Percentiles rank a stretch among this genome's conserved stretches.
These are phyloP conservation scores for Plasmodium cynomolgi DNA, from an alignment of 169 alveolate genomes.

Conservation along the genomic window DNA sequence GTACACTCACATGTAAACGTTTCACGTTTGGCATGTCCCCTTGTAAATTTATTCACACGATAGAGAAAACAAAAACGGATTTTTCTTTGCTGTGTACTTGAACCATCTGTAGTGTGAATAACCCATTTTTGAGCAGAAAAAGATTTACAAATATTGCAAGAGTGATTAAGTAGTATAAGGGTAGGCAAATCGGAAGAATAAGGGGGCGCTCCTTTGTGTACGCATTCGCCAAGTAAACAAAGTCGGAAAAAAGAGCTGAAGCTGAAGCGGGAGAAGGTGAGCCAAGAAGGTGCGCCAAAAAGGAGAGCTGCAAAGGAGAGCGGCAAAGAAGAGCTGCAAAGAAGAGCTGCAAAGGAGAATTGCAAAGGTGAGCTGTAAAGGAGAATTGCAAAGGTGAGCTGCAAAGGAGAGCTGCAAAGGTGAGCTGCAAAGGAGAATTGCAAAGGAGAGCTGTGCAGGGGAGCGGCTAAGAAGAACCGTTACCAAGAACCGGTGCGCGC, in stretches of 20 bases:
- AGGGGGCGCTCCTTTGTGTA: not conserved
- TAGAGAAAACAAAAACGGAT: not conserved
- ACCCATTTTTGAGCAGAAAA: not conserved
- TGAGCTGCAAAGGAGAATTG: too few relatives aligned
- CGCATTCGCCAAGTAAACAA: not conserved
- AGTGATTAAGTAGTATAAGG: constrained; percentile 1
- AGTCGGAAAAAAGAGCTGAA: not conserved
- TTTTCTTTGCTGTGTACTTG: not conserved
- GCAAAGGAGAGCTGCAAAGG: too few relatives aligned
- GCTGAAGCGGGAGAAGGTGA: not conserved
- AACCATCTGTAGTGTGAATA: not conserved
- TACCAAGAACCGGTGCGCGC: not conserved
- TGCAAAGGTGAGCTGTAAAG: not conserved
- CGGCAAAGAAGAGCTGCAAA: too few relatives aligned
- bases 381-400: not conserved
- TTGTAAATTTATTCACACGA: not conserved
- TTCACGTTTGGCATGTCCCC: not conserved
- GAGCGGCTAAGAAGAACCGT: not conserved
- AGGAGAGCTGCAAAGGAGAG: not conserved
- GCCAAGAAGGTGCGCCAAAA: not conserved
- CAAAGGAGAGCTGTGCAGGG: not conserved
- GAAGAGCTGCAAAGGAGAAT: not conserved
- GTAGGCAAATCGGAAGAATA: not conserved
- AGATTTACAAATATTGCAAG: constrained; percentile 2
- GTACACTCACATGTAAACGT: not conserved